Conservation (phyloP, 441 rosid genomes). For the Euphorbia celastroides region DNA sequence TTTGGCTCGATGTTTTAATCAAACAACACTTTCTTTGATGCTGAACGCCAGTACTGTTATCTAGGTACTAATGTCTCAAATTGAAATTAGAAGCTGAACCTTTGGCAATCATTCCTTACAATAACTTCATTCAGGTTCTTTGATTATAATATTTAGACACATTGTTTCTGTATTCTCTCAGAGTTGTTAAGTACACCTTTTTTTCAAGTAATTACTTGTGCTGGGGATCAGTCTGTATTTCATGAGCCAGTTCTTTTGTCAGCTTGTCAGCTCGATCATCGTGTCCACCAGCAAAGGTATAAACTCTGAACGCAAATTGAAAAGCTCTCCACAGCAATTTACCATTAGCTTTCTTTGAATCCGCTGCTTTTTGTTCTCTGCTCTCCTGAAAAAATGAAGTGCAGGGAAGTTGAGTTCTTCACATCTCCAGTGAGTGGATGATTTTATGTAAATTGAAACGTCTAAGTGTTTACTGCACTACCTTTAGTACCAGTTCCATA, state of each 20-base stretch:
- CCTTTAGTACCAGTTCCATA: constrained; percentile 89
- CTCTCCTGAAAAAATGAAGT: constrained; percentile 31
- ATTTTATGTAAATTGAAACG: neutral
- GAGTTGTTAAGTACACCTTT: neutral
- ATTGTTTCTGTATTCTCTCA: neutral
- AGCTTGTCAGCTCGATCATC: constrained; percentile 53
- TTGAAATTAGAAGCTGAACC: neutral
- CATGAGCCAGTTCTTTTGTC: constrained; percentile 43
- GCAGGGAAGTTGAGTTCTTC: neutral
- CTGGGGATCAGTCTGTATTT: constrained; percentile 35
- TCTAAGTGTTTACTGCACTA: constrained; percentile 14
- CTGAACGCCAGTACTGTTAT: neutral
- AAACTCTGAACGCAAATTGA: constrained; percentile 49
- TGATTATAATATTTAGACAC: neutral
- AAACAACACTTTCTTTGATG: neutral
- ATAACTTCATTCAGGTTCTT: neutral
- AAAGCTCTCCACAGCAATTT: constrained; percentile 57
- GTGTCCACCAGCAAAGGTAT: constrained; percentile 54
- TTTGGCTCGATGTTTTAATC: neutral
- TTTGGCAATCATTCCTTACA: neutral
- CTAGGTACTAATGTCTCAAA: constrained; percentile 10
- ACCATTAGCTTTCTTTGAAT: constrained; percentile 16
- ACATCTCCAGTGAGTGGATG: neutral
- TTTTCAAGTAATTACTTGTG: constrained; percentile 13
- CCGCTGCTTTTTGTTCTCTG: constrained; percentile 35